phyloP scores from a whole-genome alignment of 2,329 filamentous ascomycete genomes.

The Shiraia sp. region DNA sequence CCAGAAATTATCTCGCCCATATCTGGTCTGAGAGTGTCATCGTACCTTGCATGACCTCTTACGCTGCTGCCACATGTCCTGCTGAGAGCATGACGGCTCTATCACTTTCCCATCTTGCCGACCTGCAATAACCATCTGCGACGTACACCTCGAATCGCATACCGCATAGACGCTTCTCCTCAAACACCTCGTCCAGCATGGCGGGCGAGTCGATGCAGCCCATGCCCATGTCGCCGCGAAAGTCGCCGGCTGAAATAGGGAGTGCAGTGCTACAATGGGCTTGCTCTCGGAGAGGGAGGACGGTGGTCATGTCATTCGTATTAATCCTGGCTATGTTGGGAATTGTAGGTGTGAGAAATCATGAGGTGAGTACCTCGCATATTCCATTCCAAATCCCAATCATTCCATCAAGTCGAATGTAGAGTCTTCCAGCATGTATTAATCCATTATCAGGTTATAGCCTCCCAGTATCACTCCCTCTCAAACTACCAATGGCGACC shows the following conservation, averaged over 20 bases:
- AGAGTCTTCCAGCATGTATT: slow-evolving; percentile 3
- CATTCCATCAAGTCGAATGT: not conserved
- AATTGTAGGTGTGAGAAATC: slow-evolving; percentile 20
- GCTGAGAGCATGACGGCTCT: not conserved
- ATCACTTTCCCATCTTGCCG: not conserved
- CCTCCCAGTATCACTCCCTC: slow-evolving; percentile 29
- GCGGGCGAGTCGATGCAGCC: slow-evolving; percentile 26
- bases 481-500: slow-evolving; percentile 36
- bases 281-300: slow-evolving; percentile 35
- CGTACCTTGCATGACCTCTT: not conserved
- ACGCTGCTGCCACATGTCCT: not conserved
- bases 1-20: too few species aligned
- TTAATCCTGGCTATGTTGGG: slow-evolving; percentile 25
- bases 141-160: not conserved
- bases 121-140: not conserved
- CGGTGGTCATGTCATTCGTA: slow-evolving; percentile 21
- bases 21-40: not conserved
- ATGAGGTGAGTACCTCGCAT: slow-evolving; percentile 18
- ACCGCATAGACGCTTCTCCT: not conserved
- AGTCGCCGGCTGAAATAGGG: slow-evolving; percentile 24
- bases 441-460: slow-evolving; percentile 21
- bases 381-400: too few species aligned
- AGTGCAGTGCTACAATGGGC: slow-evolving; percentile 36
- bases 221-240: slow-evolving; percentile 31
- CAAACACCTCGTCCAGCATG: slow-evolving; percentile 14